Percentiles rank a stretch among this genome's conserved stretches.
phyloP scores from a whole-genome alignment of 2,329 filamentous ascomycete species.

The Trichothecium sympodiale region DNA sequence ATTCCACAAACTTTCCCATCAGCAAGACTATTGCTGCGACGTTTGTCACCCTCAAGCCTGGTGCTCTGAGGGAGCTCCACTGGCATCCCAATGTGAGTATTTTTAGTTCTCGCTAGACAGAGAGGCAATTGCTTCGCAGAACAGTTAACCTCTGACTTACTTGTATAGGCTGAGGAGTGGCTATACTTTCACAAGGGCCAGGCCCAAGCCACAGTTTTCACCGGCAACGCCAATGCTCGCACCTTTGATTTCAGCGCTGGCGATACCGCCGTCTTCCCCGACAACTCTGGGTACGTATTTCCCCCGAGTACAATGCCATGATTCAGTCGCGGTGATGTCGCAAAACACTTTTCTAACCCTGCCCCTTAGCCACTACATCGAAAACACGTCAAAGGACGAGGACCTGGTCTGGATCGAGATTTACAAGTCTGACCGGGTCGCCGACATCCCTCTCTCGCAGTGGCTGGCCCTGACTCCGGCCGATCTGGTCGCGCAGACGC shows the following conservation, averaged over 20 bases:
- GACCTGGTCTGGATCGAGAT: constrained; percentile 59
- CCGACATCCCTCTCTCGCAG: constrained; percentile 55
- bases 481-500: constrained; percentile 46
- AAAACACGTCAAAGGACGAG: constrained; percentile 50
- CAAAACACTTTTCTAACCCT: neutral
- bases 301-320: neutral
- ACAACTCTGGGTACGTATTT: constrained; percentile 41
- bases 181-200: constrained; percentile 56
- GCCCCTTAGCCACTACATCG: constrained; percentile 45
- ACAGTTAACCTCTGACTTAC: too few species aligned
- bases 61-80: constrained; percentile 53
- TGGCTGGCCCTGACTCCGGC: constrained; percentile 59
- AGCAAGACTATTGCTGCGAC: constrained; percentile 55
- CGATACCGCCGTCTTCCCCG: constrained; percentile 59
- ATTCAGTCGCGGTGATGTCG: neutral
- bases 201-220: constrained; percentile 53
- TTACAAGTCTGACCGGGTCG: constrained; percentile 56
- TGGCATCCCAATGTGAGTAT: constrained; percentile 58
- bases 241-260: constrained; percentile 58
- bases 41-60: constrained; percentile 52
- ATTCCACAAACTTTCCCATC: constrained; percentile 56
- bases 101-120: too few species aligned
- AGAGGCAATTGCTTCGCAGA: too few species aligned
- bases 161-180: constrained; percentile 64
- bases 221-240: constrained; percentile 46